A percentile compares a stretch with the other conserved stretches of the same genome.
These are phyloP conservation scores for Skeletonema grethae DNA, from an alignment of 108 stramenopile genomes.

Conservation along the genomic window DNA sequence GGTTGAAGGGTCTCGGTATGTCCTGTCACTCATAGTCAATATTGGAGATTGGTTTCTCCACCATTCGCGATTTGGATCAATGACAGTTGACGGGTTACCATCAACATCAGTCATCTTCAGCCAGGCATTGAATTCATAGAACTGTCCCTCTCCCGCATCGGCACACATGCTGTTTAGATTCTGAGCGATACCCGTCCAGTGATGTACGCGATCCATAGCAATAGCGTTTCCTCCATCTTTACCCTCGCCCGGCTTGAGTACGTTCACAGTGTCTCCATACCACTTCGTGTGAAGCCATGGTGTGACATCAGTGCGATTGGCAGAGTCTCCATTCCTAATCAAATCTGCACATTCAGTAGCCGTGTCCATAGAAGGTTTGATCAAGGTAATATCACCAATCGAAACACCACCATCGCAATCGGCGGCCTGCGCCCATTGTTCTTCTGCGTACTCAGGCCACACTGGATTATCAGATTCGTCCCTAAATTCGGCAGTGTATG, in stretches of 20 bases:
- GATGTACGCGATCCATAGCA: constrained; percentile 18
- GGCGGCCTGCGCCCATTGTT: constrained; percentile 38
- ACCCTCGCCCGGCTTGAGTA: constrained; percentile 23
- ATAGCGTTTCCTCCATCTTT: constrained; percentile 33
- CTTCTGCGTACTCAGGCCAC: constrained; percentile 51
- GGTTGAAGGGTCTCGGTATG: constrained; percentile 17
- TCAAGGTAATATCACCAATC: constrained; percentile 26
- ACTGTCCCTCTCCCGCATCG: constrained; percentile 24
- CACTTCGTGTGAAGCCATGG: constrained; percentile 41
- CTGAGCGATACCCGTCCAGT: constrained; percentile 45
- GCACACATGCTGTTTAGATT: constrained; percentile 35
- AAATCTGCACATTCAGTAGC: constrained; percentile 28
- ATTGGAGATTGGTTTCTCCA: constrained; percentile 27
- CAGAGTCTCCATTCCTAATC: constrained; percentile 35
- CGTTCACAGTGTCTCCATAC: constrained; percentile 5
- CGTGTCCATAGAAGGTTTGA: constrained; percentile 31
- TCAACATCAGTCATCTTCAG: constrained; percentile 20
- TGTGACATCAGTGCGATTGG: constrained; percentile 1
- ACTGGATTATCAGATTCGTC: constrained; percentile 30
- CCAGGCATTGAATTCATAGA: constrained; percentile 44
- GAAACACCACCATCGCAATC: constrained; percentile 30
- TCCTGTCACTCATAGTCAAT: constrained; percentile 15
- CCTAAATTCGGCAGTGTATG: constrained; percentile 41
- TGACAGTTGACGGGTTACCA: constrained; percentile 23
- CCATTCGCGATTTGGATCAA: constrained; percentile 28